These are phyloP conservation scores for Malus domestica DNA, from an alignment of 306 rosid genomes.

Conservation along the genomic window ASM211411v1 NC_041797.1:21735001-21735500, in stretches of 20 bases:
- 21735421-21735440: neutral
- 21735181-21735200: constrained; percentile 41
- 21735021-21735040: neutral
- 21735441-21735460: neutral
- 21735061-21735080: neutral
- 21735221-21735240: constrained; percentile 66
- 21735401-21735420: constrained; percentile 55
- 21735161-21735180: constrained; percentile 45
- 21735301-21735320: constrained; percentile 34
- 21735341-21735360: constrained; percentile 21
- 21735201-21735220: constrained; percentile 69
- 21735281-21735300: constrained; percentile 42
- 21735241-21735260: constrained; percentile 66
- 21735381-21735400: constrained; percentile 44
- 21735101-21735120: constrained; percentile 23
- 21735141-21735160: constrained; percentile 32
- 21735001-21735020: neutral
- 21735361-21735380: constrained; percentile 34
- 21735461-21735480: too few relatives aligned
- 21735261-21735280: constrained; percentile 36
- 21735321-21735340: constrained; percentile 27
- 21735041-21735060: neutral
- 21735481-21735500: too few relatives aligned
- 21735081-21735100: constrained; percentile 37
- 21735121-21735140: constrained; percentile 23